Conservation (phyloP, 352 stramenopile genomes). For the Phytophthora podocarpi region DNA sequence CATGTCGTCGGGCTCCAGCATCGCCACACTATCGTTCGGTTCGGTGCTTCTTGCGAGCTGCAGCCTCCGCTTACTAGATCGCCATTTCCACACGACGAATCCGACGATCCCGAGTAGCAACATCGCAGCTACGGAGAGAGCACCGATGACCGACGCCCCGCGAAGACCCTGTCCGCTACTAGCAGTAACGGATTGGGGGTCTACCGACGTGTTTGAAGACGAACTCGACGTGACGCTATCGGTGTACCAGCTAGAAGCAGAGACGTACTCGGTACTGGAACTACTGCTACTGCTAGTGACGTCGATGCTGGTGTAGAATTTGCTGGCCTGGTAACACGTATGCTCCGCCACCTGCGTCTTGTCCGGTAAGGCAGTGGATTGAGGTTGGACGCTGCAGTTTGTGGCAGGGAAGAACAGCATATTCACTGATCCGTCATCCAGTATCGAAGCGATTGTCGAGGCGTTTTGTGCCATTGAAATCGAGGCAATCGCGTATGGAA, state of each 20-base stretch:
- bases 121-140: background rate
- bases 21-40: conserved; percentile 30
- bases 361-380: background rate
- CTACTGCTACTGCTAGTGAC: background rate
- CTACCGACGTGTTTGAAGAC: conserved; percentile 4
- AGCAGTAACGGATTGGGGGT: conserved; percentile 1
- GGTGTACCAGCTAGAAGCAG: background rate
- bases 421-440: conserved; percentile 22
- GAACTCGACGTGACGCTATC: background rate
- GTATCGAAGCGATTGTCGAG: conserved; percentile 23
- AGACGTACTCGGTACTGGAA: background rate
- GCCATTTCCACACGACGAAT: conserved; percentile 26
- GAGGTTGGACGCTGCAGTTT: conserved; percentile 13
- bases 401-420: conserved; percentile 21
- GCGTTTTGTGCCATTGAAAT: conserved; percentile 14
- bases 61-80: conserved; percentile 17
- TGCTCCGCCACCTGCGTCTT: conserved; percentile 12
- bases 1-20: conserved; percentile 35
- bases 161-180: background rate
- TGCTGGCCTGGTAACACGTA: conserved; percentile 27
- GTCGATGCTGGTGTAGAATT: conserved; percentile 29
- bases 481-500: conserved; percentile 27
- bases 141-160: conserved; percentile 1
- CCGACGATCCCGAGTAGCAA: conserved; percentile 18
- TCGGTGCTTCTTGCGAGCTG: conserved; percentile 9